Conservation (phyloP, 169 alveolate species). For the Babesia caballi region DNA sequence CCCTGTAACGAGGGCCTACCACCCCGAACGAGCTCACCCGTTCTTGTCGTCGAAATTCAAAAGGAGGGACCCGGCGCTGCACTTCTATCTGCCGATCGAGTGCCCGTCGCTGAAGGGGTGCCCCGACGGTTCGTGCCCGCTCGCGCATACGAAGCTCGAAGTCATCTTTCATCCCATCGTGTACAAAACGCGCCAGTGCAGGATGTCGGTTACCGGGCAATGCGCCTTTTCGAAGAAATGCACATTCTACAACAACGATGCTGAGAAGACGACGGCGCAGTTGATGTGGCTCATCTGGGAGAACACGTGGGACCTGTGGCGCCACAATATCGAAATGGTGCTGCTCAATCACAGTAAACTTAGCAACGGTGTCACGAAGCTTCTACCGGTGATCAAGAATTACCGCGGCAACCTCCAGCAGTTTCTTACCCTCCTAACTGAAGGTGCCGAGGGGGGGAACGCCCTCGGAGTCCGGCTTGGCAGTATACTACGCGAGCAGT, state of each 20-base stretch:
- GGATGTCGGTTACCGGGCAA: constrained; percentile 63
- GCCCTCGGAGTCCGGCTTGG: neutral
- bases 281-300: constrained; percentile 72
- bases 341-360: constrained; percentile 12
- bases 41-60: constrained; percentile 66
- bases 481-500: neutral
- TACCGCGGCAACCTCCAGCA: constrained; percentile 1
- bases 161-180: constrained; percentile 82
- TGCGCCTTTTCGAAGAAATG: constrained; percentile 71
- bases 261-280: constrained; percentile 69
- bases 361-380: neutral
- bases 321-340: constrained; percentile 47
- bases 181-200: constrained; percentile 77
- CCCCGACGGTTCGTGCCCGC: constrained; percentile 77
- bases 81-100: constrained; percentile 81
- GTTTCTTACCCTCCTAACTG: neutral
- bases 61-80: constrained; percentile 74
- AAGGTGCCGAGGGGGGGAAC: neutral
- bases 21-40: constrained; percentile 60
- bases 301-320: constrained; percentile 71
- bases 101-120: constrained; percentile 78
- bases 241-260: constrained; percentile 68
- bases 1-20: constrained; percentile 67
- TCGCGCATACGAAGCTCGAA: constrained; percentile 81
- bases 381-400: neutral